A percentile compares a stretch with the other conserved stretches of the same genome.
Evolutionary conservation across 2,329 filamentous ascomycete genomes (phyloP).

Genomic region (Fusarium sp.): DNA sequence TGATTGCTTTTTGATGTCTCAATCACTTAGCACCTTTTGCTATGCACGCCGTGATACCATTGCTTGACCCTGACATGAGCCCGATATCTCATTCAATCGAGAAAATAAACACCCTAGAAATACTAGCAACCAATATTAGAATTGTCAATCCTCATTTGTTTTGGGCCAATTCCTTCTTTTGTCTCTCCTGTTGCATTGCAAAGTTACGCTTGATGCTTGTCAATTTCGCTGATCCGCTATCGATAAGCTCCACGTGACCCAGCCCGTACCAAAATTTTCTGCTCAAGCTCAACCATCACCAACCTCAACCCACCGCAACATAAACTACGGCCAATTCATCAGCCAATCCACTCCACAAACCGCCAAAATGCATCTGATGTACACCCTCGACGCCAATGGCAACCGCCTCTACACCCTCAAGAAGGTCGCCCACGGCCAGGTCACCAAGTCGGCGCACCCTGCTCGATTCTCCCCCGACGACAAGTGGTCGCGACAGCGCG

Average conservation of each 20-base stretch:
- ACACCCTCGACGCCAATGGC: conserved; percentile 85
- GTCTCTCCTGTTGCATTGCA: too few species aligned
- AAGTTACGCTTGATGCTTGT: too few species aligned
- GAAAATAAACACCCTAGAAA: too few species aligned
- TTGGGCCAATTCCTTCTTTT: too few species aligned
- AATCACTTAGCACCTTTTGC: not conserved
- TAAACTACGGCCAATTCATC: conserved; percentile 6
- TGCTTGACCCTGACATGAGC: too few species aligned
- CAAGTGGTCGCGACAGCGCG: conserved; percentile 97
- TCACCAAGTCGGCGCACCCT: conserved; percentile 96
- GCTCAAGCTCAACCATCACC: conserved; percentile 26
- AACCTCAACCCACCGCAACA: conserved; percentile 9
- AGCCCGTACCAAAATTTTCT: conserved; percentile 36
- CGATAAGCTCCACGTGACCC: conserved; percentile 41
- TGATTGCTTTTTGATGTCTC: not conserved
- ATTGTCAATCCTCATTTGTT: too few species aligned
- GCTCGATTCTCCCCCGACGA: conserved; percentile 98
- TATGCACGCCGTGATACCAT: too few species aligned
- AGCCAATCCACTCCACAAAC: not conserved
- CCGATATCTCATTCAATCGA: too few species aligned
- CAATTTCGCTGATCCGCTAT: too few species aligned
- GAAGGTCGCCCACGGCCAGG: conserved; percentile 86
- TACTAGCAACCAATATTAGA: too few species aligned
- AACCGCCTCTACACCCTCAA: conserved; percentile 96
- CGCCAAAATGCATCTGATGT: conserved; percentile 77